A percentile compares a stretch with the other conserved stretches of the same genome.
Conservation (phyloP, 768 basidiomycete genomes). For the Suillus brevipes region DNA sequence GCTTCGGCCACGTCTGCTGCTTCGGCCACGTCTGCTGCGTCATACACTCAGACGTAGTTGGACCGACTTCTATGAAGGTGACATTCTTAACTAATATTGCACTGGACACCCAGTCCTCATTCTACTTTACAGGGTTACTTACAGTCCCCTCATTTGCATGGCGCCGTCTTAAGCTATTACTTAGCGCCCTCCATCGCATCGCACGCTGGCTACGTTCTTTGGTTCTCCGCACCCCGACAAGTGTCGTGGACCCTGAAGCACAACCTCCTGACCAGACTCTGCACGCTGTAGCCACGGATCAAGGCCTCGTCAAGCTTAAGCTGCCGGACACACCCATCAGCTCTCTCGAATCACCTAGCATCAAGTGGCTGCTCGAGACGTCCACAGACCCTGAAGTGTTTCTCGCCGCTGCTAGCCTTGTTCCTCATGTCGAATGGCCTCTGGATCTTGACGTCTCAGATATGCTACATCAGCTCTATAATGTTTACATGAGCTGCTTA, state of each 20-base stretch:
- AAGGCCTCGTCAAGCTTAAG: neutral
- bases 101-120: no score
- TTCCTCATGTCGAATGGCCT: neutral
- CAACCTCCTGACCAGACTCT: neutral
- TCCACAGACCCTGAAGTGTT: slow-evolving; percentile 17
- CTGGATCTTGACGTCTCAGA: neutral
- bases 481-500: neutral
- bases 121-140: no score
- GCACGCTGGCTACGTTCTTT: no score
- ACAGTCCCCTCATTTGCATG: no score
- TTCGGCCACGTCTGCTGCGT: no score
- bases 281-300: neutral
- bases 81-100: no score
- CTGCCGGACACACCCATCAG: neutral
- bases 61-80: no score
- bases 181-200: no score
- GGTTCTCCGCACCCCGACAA: no score
- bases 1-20: no score
- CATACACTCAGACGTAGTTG: no score
- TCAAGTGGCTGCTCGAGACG: slow-evolving; percentile 4
- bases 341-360: neutral
- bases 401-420: neutral
- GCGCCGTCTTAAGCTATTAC: no score
- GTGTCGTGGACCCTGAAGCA: neutral
- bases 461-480: neutral